A percentile compares a stretch with the other conserved stretches of the same genome.
These are phyloP conservation scores for Plasmodium knowlesi DNA, from an alignment of 169 alveolate genomes.

Conservation along the genomic window DNA sequence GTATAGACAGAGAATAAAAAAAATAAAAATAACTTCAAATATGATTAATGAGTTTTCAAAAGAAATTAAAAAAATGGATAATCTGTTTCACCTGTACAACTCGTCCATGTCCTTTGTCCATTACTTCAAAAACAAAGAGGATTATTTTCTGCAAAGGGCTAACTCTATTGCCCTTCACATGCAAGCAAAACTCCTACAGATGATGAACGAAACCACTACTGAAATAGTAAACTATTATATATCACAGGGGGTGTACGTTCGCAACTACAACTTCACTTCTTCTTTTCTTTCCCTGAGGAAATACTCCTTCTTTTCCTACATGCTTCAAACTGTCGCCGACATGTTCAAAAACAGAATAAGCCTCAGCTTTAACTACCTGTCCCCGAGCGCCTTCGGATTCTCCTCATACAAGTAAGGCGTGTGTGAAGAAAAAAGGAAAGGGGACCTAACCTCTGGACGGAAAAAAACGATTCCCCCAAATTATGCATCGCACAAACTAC, in stretches of 20 bases:
- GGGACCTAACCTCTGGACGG: not conserved
- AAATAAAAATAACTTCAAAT: constrained; percentile 25
- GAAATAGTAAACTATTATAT: constrained; percentile 55
- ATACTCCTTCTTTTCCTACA: constrained; percentile 23
- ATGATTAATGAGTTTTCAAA: constrained; percentile 17
- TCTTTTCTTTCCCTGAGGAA: not conserved
- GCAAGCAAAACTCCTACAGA: constrained; percentile 17
- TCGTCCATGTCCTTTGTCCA: not conserved
- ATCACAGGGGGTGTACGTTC: constrained; percentile 57
- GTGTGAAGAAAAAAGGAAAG: too few species aligned
- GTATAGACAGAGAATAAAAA: constrained; percentile 41
- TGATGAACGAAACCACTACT: constrained; percentile 30
- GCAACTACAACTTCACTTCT: constrained; percentile 42
- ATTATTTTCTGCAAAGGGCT: constrained; percentile 3
- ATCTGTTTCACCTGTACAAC: constrained; percentile 26
- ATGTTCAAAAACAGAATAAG: constrained; percentile 38
- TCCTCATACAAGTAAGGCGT: constrained; percentile 68
- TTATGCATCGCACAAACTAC: not conserved
- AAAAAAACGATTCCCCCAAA: not conserved
- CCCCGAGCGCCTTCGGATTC: constrained; percentile 73
- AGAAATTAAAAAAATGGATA: constrained; percentile 32
- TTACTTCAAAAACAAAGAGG: constrained; percentile 18
- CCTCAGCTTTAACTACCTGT: constrained; percentile 54
- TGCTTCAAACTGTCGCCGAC: constrained; percentile 1
- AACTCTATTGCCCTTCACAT: constrained; percentile 20